Conservation (phyloP, 169 alveolate species). For the Plasmodium chabaudi region DNA sequence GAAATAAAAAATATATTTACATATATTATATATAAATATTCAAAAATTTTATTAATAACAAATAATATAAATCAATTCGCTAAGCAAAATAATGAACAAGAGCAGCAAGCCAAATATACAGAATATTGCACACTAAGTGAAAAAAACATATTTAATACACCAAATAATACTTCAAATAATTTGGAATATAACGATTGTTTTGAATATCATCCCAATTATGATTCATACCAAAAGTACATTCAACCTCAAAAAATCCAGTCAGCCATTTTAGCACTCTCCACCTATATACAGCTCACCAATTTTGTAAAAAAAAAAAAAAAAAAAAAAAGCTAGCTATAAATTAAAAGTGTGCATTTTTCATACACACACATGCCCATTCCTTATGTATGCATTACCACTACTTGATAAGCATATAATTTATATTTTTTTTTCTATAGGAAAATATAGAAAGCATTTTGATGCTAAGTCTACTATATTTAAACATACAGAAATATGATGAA, state of each 20-base stretch:
- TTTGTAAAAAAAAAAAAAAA: slow-evolving; percentile 29
- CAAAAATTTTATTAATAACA: slow-evolving; percentile 21
- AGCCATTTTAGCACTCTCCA: slow-evolving; percentile 22
- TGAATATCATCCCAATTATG: slow-evolving; percentile 33
- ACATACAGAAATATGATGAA: slow-evolving; percentile 36
- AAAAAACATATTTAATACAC: not conserved
- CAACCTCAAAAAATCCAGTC: slow-evolving; percentile 14
- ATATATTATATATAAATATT: slow-evolving; percentile 33
- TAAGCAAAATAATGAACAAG: slow-evolving; percentile 11
- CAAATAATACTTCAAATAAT: not conserved
- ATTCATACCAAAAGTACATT: slow-evolving; percentile 46
- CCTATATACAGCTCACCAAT: slow-evolving; percentile 59
- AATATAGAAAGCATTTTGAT: slow-evolving; percentile 51
- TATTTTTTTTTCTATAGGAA: slow-evolving; percentile 16
- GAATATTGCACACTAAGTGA: too few relatives aligned
- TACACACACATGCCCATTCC: not conserved
- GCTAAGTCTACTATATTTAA: slow-evolving; percentile 25
- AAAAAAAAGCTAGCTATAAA: not conserved
- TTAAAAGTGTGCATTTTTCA: not conserved
- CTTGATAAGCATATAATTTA: too few relatives aligned
- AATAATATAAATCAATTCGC: slow-evolving; percentile 3
- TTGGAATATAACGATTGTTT: slow-evolving; percentile 1
- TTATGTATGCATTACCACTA: not conserved
- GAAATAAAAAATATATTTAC: slow-evolving; percentile 28
- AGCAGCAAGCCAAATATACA: not conserved